A percentile compares a stretch with the other conserved stretches of the same genome.
These are phyloP conservation scores for Fusarium succisae DNA, from an alignment of 2,329 filamentous ascomycete genomes.

Conservation along the genomic window DNA sequence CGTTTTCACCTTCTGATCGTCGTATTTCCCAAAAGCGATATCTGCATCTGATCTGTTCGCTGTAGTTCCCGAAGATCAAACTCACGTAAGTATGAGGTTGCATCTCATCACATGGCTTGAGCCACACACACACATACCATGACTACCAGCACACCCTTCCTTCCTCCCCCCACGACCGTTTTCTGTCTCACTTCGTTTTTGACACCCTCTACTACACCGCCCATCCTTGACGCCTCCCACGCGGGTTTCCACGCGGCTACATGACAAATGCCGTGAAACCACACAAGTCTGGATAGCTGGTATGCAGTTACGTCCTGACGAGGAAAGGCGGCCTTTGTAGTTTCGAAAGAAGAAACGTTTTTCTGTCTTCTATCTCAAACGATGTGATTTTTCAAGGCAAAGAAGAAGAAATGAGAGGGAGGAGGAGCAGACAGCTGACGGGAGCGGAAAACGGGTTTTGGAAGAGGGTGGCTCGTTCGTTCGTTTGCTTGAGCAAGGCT, in stretches of 20 bases:
- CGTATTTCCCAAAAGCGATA: conserved; percentile 4
- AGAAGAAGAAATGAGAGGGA: not conserved
- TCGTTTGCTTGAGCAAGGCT: not conserved
- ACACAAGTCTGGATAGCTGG: conserved; percentile 22
- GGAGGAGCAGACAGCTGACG: not conserved
- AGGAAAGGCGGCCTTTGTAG: conserved; percentile 11
- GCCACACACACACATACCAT: not conserved
- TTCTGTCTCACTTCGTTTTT: not conserved
- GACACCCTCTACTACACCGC: not conserved
- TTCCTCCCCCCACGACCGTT: conserved; percentile 2
- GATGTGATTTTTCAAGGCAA: not conserved
- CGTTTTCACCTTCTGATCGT: not conserved
- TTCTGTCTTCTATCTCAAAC: not conserved
- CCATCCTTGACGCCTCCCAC: not conserved
- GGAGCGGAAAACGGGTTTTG: conserved; percentile 14
- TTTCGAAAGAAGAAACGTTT: not conserved
- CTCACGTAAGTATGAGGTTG: not conserved
- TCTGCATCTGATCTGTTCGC: not conserved
- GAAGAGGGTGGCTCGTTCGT: not conserved
- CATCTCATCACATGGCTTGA: not conserved
- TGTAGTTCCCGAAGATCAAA: not conserved
- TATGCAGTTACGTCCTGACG: conserved; percentile 23
- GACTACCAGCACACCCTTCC: not conserved
- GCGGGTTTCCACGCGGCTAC: conserved; percentile 19
- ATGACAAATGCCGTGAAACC: conserved; percentile 15